Evolutionary conservation across 129 eudicot species (phyloP).

Genomic region (Artemisia annua): DNA sequence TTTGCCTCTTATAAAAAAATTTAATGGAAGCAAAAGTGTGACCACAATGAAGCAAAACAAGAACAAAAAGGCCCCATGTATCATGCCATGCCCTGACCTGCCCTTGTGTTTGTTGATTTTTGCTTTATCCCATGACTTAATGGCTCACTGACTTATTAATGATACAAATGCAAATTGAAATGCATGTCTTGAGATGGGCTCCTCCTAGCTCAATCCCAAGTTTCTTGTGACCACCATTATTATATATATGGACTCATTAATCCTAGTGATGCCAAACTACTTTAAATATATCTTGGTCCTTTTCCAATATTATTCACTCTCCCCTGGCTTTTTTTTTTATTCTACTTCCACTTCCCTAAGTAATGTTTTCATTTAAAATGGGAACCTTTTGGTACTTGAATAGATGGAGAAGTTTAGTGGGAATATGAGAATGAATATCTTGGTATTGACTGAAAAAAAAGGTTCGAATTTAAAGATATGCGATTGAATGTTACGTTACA

Average conservation of each 20-base stretch:
- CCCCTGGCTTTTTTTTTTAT: not conserved
- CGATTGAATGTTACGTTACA: not conserved
- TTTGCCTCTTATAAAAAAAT: not conserved
- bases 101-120: constrained; percentile 11
- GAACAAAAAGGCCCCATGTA: constrained; percentile 24
- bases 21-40: not conserved
- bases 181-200: constrained; percentile 29
- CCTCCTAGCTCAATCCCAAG: constrained; percentile 25
- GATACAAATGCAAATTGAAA: constrained; percentile 11
- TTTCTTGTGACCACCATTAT: constrained; percentile 42
- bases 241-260: constrained; percentile 13
- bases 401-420: not conserved
- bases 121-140: constrained; percentile 38
- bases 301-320: not conserved
- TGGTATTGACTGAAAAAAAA: not conserved
- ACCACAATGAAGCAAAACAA: constrained; percentile 25
- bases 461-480: not conserved
- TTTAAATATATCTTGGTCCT: constrained; percentile 24
- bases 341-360: constrained; percentile 2
- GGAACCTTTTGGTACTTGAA: constrained; percentile 17
- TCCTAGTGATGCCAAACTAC: constrained; percentile 25
- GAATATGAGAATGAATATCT: not conserved
- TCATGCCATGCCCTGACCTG: constrained; percentile 14
- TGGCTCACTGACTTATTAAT: constrained; percentile 35
- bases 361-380: constrained; percentile 1